phyloP scores from a whole-genome alignment of 805 yeast species.

The Metschnikowia picachoensis region DNA sequence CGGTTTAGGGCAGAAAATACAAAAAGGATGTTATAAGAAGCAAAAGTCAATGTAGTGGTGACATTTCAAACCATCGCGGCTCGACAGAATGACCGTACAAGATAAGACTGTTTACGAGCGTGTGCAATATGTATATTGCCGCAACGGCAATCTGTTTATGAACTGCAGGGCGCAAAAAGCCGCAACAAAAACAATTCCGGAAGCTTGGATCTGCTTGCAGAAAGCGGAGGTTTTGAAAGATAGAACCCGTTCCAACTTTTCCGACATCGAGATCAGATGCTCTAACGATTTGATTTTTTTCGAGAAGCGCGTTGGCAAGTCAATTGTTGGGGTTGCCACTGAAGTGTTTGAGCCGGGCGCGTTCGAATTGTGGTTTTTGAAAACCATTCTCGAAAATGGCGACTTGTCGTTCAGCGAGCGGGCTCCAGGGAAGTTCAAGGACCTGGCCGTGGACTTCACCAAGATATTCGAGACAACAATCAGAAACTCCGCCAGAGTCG shows the following conservation, averaged over 20 bases:
- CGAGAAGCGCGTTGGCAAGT: conserved; percentile 21
- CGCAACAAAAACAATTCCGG: conserved; percentile 4
- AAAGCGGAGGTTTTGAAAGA: neutral
- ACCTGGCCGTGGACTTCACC: conserved; percentile 24
- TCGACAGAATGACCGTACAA: conserved; percentile 15
- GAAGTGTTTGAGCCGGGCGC: conserved; percentile 19
- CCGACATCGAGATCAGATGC: conserved; percentile 3
- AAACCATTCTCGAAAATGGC: conserved; percentile 23
- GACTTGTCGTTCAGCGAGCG: conserved; percentile 9
- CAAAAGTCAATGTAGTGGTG: neutral
- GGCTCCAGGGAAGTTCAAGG: neutral
- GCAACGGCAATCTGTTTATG: conserved; percentile 17
- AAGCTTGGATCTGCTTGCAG: conserved; percentile 10
- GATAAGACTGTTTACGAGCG: conserved; percentile 26
- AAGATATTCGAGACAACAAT: conserved; percentile 43
- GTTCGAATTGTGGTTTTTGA: conserved; percentile 34
- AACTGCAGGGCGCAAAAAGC: conserved; percentile 13
- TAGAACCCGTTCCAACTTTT: neutral
- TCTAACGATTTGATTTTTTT: conserved; percentile 12
- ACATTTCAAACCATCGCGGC: neutral
- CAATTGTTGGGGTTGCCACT: conserved; percentile 28
- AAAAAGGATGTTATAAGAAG: conserved; percentile 7
- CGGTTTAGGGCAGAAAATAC: conserved; percentile 8
- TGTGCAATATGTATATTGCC: conserved; percentile 26
- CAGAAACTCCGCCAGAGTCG: conserved; percentile 45